Evolutionary conservation across 148 eudicot species (phyloP), one percentile per base, ranked within the genome.

Genomic region (Fallopia convolvulus): DNA sequence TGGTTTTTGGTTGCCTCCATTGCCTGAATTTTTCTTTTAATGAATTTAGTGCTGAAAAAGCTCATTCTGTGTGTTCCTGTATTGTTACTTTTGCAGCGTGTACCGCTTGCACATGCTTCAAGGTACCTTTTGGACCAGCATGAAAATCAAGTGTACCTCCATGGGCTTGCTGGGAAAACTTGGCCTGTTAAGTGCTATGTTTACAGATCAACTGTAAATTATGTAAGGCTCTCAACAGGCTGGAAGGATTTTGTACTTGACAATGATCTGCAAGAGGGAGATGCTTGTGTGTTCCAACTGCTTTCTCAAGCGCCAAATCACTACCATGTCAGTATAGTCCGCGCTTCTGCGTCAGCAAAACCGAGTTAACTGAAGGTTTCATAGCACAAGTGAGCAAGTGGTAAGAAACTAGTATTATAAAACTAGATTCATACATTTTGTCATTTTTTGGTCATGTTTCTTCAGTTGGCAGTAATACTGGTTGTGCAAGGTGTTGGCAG

Each of bases 211-310:
- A 33, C n/a, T 66, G 72, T 33, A 8, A 33, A 66, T 15, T 66
- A 66, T 66, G 42, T 66, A 33, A 66, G 72, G 33, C 44, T 66
- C 4, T 66, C 72, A 36, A 12, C 72, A 36, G 72, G 72, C 0
- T 66, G 72, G 72, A 66, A 66, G 44, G 72, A 66, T 66, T 66
- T 66, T 17, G 72, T 66, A 32, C 20, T 33, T 15, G 72, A 66
- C 72, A 66, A 66, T 36, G 20, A 66, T 66, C 72, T 66, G 72
- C 72, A 66, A 66, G 72, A 66, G n/a, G 72, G 72, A 32, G 72
- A 66, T 66, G 72, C 72, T 66, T 33, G 72, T 33, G 72, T 66
- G n/a, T 66, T 66, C 39, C 44, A 66, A 17, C 72, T 66, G 72
- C 72, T 66, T 66, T 66, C 72, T 66, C 44, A 66, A 66, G 72